A percentile compares a stretch with the other conserved stretches of the same genome.
phyloP scores from a whole-genome alignment of 805 yeast species.

The Saccharomycopsis microspora region DNA sequence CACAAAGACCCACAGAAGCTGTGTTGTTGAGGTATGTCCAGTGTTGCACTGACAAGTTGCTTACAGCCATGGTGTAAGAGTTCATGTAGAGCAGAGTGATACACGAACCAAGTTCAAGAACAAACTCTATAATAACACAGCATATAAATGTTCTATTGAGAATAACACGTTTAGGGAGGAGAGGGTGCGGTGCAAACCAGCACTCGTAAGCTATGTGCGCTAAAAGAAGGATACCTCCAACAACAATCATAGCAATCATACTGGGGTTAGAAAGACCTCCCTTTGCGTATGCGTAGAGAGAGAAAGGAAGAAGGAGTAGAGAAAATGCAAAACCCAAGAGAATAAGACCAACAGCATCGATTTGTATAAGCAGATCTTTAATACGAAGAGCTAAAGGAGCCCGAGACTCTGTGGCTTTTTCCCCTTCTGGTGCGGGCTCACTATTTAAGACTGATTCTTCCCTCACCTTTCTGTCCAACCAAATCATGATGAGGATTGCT shows the following conservation, averaged over 20 bases:
- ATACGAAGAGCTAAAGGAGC: constrained; percentile 6
- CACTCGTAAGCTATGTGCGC: constrained; percentile 27
- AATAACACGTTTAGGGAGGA: constrained; percentile 27
- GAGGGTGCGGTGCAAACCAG: constrained; percentile 26
- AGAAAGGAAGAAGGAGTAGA: constrained; percentile 28
- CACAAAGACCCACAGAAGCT: constrained; percentile 26
- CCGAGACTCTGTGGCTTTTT: constrained; percentile 2
- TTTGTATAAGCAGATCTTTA: constrained; percentile 23
- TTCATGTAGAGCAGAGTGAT: constrained; percentile 24
- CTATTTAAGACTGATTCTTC: constrained; percentile 14
- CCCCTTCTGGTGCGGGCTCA: constrained; percentile 4
- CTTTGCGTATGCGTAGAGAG: constrained; percentile 24
- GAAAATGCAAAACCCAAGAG: constrained; percentile 29
- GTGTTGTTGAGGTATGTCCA: constrained; percentile 31
- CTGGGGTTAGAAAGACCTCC: constrained; percentile 28
- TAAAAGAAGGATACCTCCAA: constrained; percentile 28
- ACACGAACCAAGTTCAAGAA: constrained; percentile 24
- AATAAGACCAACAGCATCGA: constrained; percentile 29
- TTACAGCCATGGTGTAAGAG: constrained; percentile 25
- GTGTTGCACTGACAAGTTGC: constrained; percentile 22
- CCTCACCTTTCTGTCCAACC: constrained; percentile 24
- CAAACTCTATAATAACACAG: constrained; percentile 25
- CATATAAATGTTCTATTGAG: constrained; percentile 27
- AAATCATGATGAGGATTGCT: constrained; percentile 23
- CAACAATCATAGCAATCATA: constrained; percentile 32